phyloP scores from a whole-genome alignment of 192 early-diverging fungal genomes.

The Coemansia sp. region DNA sequence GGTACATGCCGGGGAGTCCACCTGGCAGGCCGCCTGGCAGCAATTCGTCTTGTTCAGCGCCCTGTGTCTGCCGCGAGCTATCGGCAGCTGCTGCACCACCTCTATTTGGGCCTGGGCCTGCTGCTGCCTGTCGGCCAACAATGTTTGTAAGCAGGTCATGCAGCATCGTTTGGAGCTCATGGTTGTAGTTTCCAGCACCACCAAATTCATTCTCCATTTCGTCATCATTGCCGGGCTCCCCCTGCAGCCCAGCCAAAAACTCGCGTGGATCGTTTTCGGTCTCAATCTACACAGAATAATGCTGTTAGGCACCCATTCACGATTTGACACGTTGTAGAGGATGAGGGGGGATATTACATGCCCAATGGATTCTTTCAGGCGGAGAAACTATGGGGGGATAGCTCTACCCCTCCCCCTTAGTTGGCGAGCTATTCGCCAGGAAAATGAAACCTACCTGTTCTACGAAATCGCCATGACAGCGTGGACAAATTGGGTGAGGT shows the following conservation, averaged over 20 bases:
- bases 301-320: neutral
- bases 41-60: constrained; percentile 2
- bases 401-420: too few species aligned
- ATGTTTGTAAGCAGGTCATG: constrained; percentile 42
- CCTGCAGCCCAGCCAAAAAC: constrained; percentile 21
- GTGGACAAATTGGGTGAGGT: constrained; percentile 75
- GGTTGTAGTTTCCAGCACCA: constrained; percentile 54
- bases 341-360: too few species aligned
- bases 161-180: constrained; percentile 42
- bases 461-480: constrained; percentile 76
- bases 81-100: neutral
- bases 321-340: too few species aligned
- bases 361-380: too few species aligned
- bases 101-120: neutral
- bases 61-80: constrained; percentile 2
- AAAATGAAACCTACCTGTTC: constrained; percentile 61
- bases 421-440: too few species aligned
- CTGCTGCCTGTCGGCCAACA: constrained; percentile 21
- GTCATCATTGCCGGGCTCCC: constrained; percentile 29
- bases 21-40: constrained; percentile 6
- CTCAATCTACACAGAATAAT: constrained; percentile 24
- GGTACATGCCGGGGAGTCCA: constrained; percentile 7
- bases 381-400: too few species aligned
- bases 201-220: constrained; percentile 56
- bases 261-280: constrained; percentile 47